A percentile compares a stretch with the other conserved stretches of the same genome.
phyloP scores from a whole-genome alignment of 768 basidiomycete species.

The Mycena amicta region DNA sequence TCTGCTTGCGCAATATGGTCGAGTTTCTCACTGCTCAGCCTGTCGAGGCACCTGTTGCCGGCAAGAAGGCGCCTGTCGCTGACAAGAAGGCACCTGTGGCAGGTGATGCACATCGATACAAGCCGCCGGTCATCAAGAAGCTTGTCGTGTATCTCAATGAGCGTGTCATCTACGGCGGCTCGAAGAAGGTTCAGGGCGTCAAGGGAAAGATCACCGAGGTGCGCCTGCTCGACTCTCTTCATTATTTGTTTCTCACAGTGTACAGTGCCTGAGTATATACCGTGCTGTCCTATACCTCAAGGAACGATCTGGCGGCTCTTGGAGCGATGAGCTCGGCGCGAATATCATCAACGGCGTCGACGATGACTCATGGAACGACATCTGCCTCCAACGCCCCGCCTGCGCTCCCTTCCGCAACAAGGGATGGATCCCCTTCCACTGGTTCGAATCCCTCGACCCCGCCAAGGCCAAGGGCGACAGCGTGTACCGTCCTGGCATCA shows the following conservation, averaged over 20 bases:
- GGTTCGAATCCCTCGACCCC: constrained; percentile 7
- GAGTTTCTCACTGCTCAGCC: neutral
- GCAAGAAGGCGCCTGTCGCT: too few relatives aligned
- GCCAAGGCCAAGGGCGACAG: constrained; percentile 8
- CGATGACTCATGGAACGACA: neutral
- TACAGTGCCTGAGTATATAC: constrained; percentile 1
- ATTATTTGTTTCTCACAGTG: neutral
- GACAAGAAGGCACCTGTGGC: neutral
- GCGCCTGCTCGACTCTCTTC: neutral
- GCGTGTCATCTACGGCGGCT: neutral
- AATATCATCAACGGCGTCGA: constrained; percentile 4
- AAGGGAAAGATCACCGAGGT: neutral
- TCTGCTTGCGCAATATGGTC: neutral
- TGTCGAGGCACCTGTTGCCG: too few relatives aligned
- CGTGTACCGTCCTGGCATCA: neutral
- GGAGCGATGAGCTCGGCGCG: constrained; percentile 1
- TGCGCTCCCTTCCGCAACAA: constrained; percentile 4
- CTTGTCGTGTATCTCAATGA: neutral
- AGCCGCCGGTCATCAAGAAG: neutral
- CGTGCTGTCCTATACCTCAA: constrained; percentile 3
- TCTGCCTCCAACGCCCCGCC: neutral
- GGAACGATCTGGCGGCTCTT: constrained; percentile 2
- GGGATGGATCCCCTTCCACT: constrained; percentile 2
- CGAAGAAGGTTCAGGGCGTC: neutral
- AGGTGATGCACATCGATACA: neutral